phyloP scores from a whole-genome alignment of 2,329 filamentous ascomycete species.

The Nothopassalora personata region DNA sequence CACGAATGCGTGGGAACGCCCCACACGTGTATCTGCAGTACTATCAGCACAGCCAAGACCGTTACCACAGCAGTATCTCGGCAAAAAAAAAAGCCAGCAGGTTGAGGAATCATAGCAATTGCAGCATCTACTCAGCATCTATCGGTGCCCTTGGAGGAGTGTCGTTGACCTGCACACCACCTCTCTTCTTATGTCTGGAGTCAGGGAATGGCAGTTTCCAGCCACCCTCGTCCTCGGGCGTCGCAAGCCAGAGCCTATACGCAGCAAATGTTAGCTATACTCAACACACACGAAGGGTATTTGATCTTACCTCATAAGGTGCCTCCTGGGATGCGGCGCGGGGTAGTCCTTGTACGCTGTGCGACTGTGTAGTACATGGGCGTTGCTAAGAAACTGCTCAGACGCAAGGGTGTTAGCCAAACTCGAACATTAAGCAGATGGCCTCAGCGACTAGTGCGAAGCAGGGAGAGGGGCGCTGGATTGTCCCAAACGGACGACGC shows the following conservation, averaged over 20 bases:
- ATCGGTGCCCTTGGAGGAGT: slow-evolving; percentile 67
- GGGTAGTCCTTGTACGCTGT: slow-evolving; percentile 72
- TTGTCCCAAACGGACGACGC: no score
- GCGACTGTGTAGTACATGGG: slow-evolving; percentile 72
- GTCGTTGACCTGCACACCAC: slow-evolving; percentile 82
- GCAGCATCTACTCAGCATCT: slow-evolving; percentile 63
- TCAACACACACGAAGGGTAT: neutral
- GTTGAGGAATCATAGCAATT: neutral
- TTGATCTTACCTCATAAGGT: slow-evolving; percentile 60
- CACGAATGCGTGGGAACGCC: no score
- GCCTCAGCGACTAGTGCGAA: no score
- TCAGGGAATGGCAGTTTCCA: slow-evolving; percentile 82
- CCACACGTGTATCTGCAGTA: no score
- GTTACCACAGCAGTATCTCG: no score
- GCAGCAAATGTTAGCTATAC: neutral
- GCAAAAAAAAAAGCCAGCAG: neutral
- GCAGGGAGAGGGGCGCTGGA: no score
- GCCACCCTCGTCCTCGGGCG: slow-evolving; percentile 74
- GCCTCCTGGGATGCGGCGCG: slow-evolving; percentile 64
- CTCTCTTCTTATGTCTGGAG: slow-evolving; percentile 75
- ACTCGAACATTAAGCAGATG: no score
- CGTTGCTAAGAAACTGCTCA: slow-evolving; percentile 45
- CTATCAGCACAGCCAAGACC: no score
- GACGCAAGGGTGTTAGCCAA: no score
- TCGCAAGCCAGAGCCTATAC: slow-evolving; percentile 67